A percentile compares a stretch with the other conserved stretches of the same genome.
These are phyloP conservation scores for Aspergillus sparsus DNA, from an alignment of 495 filamentous ascomycete genomes.

Conservation along the genomic window DNA sequence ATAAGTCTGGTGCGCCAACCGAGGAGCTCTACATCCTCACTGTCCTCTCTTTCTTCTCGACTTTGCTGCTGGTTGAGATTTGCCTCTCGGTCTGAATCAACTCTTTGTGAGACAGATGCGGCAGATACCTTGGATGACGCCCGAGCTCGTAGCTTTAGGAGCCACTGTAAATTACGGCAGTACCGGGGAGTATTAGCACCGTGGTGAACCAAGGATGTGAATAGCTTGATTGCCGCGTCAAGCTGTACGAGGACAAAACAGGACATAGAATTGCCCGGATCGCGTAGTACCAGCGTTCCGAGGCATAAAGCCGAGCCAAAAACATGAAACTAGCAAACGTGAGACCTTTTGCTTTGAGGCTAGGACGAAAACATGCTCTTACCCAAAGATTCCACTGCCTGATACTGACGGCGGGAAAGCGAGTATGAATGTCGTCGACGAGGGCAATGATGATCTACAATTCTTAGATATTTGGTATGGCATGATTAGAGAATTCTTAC, in stretches of 20 bases:
- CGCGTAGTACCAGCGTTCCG: background rate
- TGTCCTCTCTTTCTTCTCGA: background rate
- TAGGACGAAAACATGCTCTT: background rate
- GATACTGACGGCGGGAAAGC: background rate
- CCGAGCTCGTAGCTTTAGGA: background rate
- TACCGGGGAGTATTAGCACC: background rate
- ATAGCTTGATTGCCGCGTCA: background rate
- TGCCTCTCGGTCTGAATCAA: background rate
- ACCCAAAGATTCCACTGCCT: background rate
- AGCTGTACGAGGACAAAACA: background rate
- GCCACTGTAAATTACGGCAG: background rate
- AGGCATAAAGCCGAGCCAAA: background rate
- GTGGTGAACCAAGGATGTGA: background rate
- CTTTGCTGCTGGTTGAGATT: background rate
- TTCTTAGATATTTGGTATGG: background rate
- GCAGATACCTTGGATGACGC: background rate
- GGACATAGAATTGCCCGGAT: background rate
- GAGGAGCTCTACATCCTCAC: background rate
- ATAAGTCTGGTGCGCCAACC: background rate
- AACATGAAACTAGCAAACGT: background rate
- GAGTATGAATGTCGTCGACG: background rate
- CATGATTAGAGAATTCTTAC: background rate
- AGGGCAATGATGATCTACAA: background rate
- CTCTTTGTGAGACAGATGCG: background rate
- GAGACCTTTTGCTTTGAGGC: background rate